Evolutionary conservation across 257 asterid genomes (phyloP), one percentile per base, ranked within the genome.

Genomic region (Petrea volubilis): DNA sequence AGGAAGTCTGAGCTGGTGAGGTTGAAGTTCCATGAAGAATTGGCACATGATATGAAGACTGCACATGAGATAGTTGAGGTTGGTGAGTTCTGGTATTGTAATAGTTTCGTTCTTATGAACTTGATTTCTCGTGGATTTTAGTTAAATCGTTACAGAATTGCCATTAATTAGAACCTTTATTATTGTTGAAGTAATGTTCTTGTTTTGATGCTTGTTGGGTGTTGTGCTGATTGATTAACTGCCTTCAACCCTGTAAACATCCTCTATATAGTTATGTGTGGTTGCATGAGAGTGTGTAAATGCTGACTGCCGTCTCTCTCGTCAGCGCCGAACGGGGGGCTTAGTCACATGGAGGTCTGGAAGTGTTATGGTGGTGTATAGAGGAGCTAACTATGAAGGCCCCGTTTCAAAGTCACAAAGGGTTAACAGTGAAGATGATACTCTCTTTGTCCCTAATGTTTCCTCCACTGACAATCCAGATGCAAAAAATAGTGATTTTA

Each of bases 41-140:
- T 94, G 81, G 99, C 99, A 12, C 88, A 80, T 81, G 99, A 94
- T 84, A 94, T 91, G 99, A 94, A 52, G 82, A 94, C 98, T 25
- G 99, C 91, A 0, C 98, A 94, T 60, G 90, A 86, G 85, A 89
- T 94, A 43, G 98, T 94, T 76, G 99, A 94, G 99, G 98, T 94
- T 82, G 81, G 87, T 80, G 75, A 58, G 64, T 80, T 77, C 77
- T 70, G 59, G 20, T 60, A 46, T 77, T 67, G 62, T 34, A 58
- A 64, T 49, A 25, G 2, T 49, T 18, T 36, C 18, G 15, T 33
- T 31, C 17, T 55, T 64, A 41, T 64, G 63, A 56, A 53, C 14
- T 56, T 25, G 55, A 15, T 55, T 67, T 52, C 21, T 4, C 28
- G 13, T 23, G 65, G 52, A 29, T 53, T 64, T 67, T 68, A 44